phyloP scores from a whole-genome alignment of 805 yeast species.

The Phaffomyces opuntiae region DNA sequence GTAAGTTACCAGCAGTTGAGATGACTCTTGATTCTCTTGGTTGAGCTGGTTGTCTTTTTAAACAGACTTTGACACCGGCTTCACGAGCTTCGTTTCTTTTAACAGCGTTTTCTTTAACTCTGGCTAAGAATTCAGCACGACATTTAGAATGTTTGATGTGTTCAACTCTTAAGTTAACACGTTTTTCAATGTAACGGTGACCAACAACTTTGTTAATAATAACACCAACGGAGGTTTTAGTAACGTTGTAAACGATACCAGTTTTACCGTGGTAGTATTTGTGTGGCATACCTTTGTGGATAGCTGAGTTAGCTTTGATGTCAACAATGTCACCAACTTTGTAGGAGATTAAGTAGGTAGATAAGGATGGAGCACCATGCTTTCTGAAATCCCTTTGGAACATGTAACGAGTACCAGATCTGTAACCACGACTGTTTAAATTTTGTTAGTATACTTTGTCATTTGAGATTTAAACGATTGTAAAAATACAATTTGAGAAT shows the following conservation, averaged over 20 bases:
- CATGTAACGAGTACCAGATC: slow-evolving; percentile 99
- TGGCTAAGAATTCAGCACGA: slow-evolving; percentile 97
- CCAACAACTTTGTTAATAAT: slow-evolving; percentile 98
- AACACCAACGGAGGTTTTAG: slow-evolving; percentile 98
- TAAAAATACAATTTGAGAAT: too few relatives aligned
- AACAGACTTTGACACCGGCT: slow-evolving; percentile 80
- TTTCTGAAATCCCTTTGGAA: slow-evolving; percentile 98
- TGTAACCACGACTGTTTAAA: slow-evolving; percentile 81
- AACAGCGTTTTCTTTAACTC: slow-evolving; percentile 96
- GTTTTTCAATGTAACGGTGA: slow-evolving; percentile 98
- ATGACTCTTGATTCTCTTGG: slow-evolving; percentile 93
- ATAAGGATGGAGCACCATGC: slow-evolving; percentile 90
- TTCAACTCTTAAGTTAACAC: slow-evolving; percentile 97
- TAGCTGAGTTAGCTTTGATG: slow-evolving; percentile 98
- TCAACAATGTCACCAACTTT: slow-evolving; percentile 99
- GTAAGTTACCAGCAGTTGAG: slow-evolving; percentile 73
- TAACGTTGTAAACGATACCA: slow-evolving; percentile 97
- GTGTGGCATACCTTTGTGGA: slow-evolving; percentile 99
- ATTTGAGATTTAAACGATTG: too few relatives aligned
- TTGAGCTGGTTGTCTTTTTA: slow-evolving; percentile 97
- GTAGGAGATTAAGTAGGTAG: slow-evolving; percentile 96
- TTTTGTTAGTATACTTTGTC: slow-evolving; percentile 10
- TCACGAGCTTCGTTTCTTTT: slow-evolving; percentile 92
- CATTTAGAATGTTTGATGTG: slow-evolving; percentile 99
- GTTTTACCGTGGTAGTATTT: slow-evolving; percentile 99